Evolutionary conservation across 225 moss, liverwort and hornwort genomes (phyloP).

Genomic region (Anthoceros angustus): DNA sequence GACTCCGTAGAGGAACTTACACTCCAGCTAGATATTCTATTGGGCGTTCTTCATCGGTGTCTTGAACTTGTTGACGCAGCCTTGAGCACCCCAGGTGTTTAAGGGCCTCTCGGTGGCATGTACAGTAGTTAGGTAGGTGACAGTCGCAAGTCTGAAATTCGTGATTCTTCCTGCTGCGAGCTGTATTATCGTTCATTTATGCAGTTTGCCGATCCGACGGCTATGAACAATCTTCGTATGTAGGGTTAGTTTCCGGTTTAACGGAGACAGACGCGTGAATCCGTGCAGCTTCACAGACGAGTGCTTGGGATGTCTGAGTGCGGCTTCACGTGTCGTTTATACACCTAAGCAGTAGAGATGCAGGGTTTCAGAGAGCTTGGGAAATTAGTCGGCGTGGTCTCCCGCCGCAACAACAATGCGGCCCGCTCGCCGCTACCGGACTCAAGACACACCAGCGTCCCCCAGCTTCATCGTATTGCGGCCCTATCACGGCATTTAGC

Average conservation of each 20-base stretch:
- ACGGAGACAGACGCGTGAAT: too few species aligned
- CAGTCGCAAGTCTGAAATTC: neutral
- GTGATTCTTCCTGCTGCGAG: too few species aligned
- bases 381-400: too few species aligned
- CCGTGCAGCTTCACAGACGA: too few species aligned
- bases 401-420: neutral
- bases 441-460: neutral
- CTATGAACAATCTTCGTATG: too few species aligned
- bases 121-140: neutral
- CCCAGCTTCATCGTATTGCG: neutral
- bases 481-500: neutral
- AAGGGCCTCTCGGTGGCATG: neutral
- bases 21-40: neutral
- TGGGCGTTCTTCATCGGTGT: neutral
- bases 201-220: too few species aligned
- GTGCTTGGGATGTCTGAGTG: too few species aligned
- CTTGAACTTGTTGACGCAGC: neutral
- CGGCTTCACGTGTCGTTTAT: too few species aligned
- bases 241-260: too few species aligned
- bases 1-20: neutral
- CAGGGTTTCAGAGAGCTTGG: too few species aligned
- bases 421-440: neutral
- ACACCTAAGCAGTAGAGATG: too few species aligned
- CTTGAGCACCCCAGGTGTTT: neutral
- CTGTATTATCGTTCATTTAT: too few species aligned